A percentile compares a stretch with the other conserved stretches of the same genome.
Conservation (phyloP, 2,329 filamentous ascomycete genomes). For the Rhinocladiella mackenziei region DNA sequence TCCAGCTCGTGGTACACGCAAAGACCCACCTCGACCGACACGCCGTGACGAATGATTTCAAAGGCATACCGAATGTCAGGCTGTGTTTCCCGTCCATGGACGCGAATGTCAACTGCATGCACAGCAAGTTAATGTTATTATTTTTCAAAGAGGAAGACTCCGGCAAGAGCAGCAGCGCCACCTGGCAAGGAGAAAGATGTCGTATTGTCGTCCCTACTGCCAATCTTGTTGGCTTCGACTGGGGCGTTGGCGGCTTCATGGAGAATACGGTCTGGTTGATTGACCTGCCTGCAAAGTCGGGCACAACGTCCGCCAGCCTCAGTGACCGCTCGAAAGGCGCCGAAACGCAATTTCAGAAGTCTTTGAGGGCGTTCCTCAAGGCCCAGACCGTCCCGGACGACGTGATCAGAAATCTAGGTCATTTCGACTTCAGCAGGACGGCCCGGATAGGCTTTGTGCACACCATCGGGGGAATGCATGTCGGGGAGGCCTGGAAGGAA, state of each 20-base stretch:
- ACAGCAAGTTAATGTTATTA: conserved; percentile 90
- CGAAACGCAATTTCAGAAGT: conserved; percentile 60
- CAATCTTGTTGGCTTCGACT: conserved; percentile 81
- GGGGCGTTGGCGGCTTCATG: conserved; percentile 78
- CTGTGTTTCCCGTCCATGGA: conserved; percentile 80
- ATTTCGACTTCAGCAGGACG: conserved; percentile 79
- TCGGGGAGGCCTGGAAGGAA: conserved; percentile 43
- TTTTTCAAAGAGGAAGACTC: conserved; percentile 53
- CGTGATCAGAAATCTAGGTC: conserved; percentile 63
- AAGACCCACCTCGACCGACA: conserved; percentile 45
- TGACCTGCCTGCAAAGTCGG: conserved; percentile 64
- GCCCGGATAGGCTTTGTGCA: conserved; percentile 73
- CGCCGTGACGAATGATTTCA: conserved; percentile 40
- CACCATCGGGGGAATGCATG: conserved; percentile 63
- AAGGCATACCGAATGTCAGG: conserved; percentile 52
- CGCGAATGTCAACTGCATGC: conserved; percentile 70
- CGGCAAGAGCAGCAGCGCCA: neutral
- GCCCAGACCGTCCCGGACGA: conserved; percentile 62
- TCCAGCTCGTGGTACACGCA: conserved; percentile 62
- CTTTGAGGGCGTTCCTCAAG: conserved; percentile 66
- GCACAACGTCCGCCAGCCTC: conserved; percentile 12
- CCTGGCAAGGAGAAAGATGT: conserved; percentile 17
- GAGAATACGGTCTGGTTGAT: conserved; percentile 94
- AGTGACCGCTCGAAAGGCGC: neutral
- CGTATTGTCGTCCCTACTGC: conserved; percentile 82